Conservation (phyloP, 345 rosid genomes). For the Litchi chinensis region DNA sequence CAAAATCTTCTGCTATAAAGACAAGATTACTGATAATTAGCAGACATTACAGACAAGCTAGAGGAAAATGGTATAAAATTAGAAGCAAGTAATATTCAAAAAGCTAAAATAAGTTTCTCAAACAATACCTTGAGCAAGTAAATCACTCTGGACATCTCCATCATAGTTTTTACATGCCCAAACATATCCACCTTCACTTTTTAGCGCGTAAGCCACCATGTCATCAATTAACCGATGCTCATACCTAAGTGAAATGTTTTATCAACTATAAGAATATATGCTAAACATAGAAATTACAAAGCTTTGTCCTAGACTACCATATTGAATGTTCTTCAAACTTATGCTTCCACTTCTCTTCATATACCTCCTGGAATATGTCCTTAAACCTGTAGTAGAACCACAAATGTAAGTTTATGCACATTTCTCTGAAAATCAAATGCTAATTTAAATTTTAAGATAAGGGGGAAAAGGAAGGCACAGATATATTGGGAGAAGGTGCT, state of each 20-base stretch:
- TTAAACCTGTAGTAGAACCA: slow-evolving; percentile 63
- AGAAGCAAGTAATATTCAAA: neutral
- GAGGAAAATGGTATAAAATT: neutral
- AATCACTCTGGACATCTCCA: slow-evolving; percentile 98
- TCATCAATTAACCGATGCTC: slow-evolving; percentile 99
- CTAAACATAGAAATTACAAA: neutral
- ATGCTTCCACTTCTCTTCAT: slow-evolving; percentile 87
- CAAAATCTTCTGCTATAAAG: neutral
- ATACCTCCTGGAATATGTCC: slow-evolving; percentile 95
- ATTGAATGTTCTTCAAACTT: slow-evolving; percentile 90
- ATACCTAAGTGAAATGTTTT: slow-evolving; percentile 56
- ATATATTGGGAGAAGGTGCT: slow-evolving; percentile 1
- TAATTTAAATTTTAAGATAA: neutral
- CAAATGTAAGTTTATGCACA: slow-evolving; percentile 20
- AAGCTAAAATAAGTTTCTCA: neutral
- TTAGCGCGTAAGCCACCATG: slow-evolving; percentile 95
- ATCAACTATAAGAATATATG: slow-evolving; percentile 12
- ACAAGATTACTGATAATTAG: neutral
- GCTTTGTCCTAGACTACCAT: slow-evolving; percentile 45
- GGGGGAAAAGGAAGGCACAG: neutral
- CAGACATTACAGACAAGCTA: neutral
- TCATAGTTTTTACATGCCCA: slow-evolving; percentile 99
- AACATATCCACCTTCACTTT: slow-evolving; percentile 97
- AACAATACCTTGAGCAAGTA: slow-evolving; percentile 87
- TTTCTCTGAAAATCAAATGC: slow-evolving; percentile 6